phyloP scores from a whole-genome alignment of 495 filamentous ascomycete genomes.

The Delitschia confertaspora region DNA sequence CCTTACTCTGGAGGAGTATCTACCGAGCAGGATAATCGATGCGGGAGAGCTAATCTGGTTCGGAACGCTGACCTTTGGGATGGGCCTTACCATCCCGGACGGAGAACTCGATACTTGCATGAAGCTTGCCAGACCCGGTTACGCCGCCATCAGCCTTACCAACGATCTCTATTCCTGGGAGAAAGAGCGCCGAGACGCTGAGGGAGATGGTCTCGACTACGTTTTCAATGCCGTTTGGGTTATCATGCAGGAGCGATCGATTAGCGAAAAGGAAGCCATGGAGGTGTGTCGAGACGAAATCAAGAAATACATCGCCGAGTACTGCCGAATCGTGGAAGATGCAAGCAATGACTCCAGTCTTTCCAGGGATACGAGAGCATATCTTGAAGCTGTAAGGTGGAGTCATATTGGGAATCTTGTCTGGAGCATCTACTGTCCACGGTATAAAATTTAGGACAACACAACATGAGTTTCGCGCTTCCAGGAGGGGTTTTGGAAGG shows the following conservation, averaged over 20 bases:
- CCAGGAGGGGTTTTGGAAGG: too few species aligned
- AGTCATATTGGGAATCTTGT: slow-evolving; percentile 30
- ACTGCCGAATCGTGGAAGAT: slow-evolving; percentile 1
- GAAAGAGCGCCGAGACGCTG: slow-evolving; percentile 5
- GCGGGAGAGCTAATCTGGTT: slow-evolving; percentile 23
- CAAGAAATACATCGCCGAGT: neutral
- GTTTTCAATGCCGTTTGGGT: slow-evolving; percentile 37
- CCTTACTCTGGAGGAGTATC: slow-evolving; percentile 20
- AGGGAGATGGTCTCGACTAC: slow-evolving; percentile 26
- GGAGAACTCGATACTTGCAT: slow-evolving; percentile 20
- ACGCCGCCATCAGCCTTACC: slow-evolving; percentile 26
- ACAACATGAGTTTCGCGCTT: too few species aligned
- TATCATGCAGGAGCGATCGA: slow-evolving; percentile 30
- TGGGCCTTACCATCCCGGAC: slow-evolving; percentile 27
- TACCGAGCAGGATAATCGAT: slow-evolving; percentile 14
- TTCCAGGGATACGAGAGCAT: slow-evolving; percentile 20
- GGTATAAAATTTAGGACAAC: too few species aligned
- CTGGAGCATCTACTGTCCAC: slow-evolving; percentile 32
- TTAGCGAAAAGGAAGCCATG: slow-evolving; percentile 13
- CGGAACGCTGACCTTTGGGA: slow-evolving; percentile 27
- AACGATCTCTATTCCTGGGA: slow-evolving; percentile 26
- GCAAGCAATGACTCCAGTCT: slow-evolving; percentile 11
- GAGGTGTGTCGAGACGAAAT: slow-evolving; percentile 5
- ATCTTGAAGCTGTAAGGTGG: slow-evolving; percentile 29
- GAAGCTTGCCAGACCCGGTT: slow-evolving; percentile 28